Evolutionary conservation across 331 rosid species (phyloP), one percentile per base, ranked within the genome.

Genomic region (Stylosanthes scabra): DNA sequence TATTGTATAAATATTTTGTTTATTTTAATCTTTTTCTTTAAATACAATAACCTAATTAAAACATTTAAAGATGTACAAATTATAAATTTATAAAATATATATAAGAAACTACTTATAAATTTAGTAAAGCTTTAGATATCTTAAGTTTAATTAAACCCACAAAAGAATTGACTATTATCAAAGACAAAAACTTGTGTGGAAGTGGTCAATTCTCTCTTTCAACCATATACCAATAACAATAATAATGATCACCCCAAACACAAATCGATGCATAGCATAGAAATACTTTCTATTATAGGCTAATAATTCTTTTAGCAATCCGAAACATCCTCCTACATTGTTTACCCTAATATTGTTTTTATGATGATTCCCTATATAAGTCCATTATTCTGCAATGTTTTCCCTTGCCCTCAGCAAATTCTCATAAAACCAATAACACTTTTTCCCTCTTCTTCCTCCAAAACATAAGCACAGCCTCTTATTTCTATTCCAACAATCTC

Each of bases 251-350:
- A 20, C 25, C 25, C 25, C 25, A 20, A 20, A 20, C 25, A 20
- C 25, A 20, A 20, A 20, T 20, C 25, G 25, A 20, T 20, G 25
- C 25, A 20, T 20, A 41, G 69, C 68, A 75, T 50, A 60, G 55
- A 62, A 25, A 2, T 60, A 62, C 13, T 61, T 12, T 15, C 13
- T 1, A 65, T n/a, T 66, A 42, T 74, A 81, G 50, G 63, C 40
- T n/a, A 40, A 71, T 29, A 40, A 71, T 15, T 16, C 13, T 71
- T 40, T 57, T 60, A 11, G 55, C 50, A 63, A 34, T 11, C 81
- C 76, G 59, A 49, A 28, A 44, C 55, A 11, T 34, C 20, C 59
- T 80, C 71, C 88, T 84, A 77, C 59, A 63, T 46, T 40, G 66
- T 2, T 66, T 80, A 76, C n/a, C 54, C 59, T 9, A 11, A 34